Evolutionary conservation across 2,329 filamentous ascomycete genomes (phyloP), one percentile per base, ranked within the genome.

Genomic region (Knoxdaviesia capensis): DNA sequence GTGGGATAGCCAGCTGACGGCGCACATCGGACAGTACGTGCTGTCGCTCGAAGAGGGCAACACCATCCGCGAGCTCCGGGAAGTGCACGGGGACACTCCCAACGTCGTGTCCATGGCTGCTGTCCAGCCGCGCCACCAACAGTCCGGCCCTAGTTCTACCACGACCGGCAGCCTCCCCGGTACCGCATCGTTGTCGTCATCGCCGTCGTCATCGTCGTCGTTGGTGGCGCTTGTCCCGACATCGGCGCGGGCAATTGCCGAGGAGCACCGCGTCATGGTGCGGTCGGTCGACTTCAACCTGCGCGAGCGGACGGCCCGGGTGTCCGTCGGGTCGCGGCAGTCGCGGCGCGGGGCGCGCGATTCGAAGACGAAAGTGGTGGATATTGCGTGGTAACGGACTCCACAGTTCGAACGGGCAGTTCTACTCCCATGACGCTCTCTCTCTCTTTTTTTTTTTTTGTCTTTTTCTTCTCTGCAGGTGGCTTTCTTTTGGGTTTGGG

Each of bases 1-100:
- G 65, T 81, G 77, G 77, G 76, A 82, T 50, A 76, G 69, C 49
- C 66, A 71, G 47, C 60, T 75, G 45, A 61, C 65, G 7, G 69
- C 70, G 1, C 63, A 63, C 6, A 73, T 75, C 48, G 65, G 63
- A 39, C 60, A 59, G 44, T 74, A 69, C 69, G 60, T 74, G 34
- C 64, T 68, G 53, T 56, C 61, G 6, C 60, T 74, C 10, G 71
- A 75, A 48, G 71, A 75, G 48, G 61, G 60, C 6, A 60, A 63
- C 3, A 57, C 20, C 3, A 20, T 20, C 20, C 20, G 20, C 20
- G 20, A 20, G 20, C 20, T 20, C 20, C 20, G 20, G 20, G 20
- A 20, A 20, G 20, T 20, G 20, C 20, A 20, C 20, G 20, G 20
- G 20, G 20, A 20, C 20, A 20, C 20, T 20, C 20, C 20, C 20